Evolutionary conservation across 306 rosid genomes (phyloP), one percentile per base, ranked within the genome.

Genomic region (Quercus engelmannii): DNA sequence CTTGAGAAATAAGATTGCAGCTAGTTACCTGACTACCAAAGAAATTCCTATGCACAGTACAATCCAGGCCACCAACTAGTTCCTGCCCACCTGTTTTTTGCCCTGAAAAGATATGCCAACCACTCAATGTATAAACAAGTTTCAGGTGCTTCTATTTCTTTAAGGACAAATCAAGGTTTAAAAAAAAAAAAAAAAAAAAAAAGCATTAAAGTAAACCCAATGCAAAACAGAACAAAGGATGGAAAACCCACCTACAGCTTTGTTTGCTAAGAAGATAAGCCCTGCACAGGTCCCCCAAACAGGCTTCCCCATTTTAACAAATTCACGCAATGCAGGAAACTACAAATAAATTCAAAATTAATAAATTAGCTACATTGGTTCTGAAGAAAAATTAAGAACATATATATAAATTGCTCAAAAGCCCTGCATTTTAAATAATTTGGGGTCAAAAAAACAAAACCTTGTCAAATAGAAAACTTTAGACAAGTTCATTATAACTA

Each of bases 241-340:
- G 74, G 61, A 74, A 78, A 65, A 81, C 73, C 41, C 68, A 95
- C 99, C 98, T 80, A 80, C 30, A 56, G 99, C 98, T 64, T 87
- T 93, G 81, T 95, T 46, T 65, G 99, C 99, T 86, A 93, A 83
- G 88, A 95, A 95, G 77, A 95, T 93, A 49, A 95, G 99, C 78
- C 99, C 99, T 18, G 99, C 99, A 86, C 99, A 95, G 74, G 98
- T 95, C 82, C 99, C 99, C 99, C 99, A 95, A 54, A 95, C 99
- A 80, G 99, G 99, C 88, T 89, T 95, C 81, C 98, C 98, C 89
- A 87, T 74, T 82, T 86, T 81, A 30, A 95, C 99, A 79, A 95
- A 95, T 85, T 93, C 98, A 30, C 98, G 87, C 82, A 95, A 74
- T 1, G 97, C 88, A 46, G 99, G 99, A 91, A 95, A 92, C 99